Evolutionary conservation across 805 yeast species (phyloP), one percentile per base, ranked within the genome.

Genomic region (Ogataea glucozyma): DNA sequence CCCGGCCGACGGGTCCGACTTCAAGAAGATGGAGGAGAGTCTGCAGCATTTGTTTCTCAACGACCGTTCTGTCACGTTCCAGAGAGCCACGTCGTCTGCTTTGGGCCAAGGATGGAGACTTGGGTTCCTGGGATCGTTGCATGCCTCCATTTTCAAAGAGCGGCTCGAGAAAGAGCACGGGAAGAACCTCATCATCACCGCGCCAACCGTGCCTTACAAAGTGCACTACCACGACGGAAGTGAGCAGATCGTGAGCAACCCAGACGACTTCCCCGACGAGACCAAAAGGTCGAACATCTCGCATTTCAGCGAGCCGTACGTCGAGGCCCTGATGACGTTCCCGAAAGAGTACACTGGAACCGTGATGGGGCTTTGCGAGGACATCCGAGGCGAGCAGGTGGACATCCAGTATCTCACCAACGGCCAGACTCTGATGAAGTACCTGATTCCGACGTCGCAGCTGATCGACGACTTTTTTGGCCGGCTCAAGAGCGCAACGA

Each of bases 21-120:
- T 91, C 62, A 85, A 86, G 47, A 83, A 78, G 20, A 73, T 91
- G 71, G 95, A 93, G 58, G 98, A 93, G 55, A 84, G 89, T 61
- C 80, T 91, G 64, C 87, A 84, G 54, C 89, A 88, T 57, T 71
- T 91, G 50, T 95, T 91, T 5, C 70, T 93, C 45, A 91, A 91
- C 61, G 99, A 91, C 60, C 78, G 97, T 55, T 84, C 96, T 1
- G 98, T 93, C 2, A 80, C 93, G 0, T 71, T 91, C 38, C 89
- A 86, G 55, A 79, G 90, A 54, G 97, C 91, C 56, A 87, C 96
- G 0, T 90, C 97, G 0, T 85, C 83, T 58, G 98, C 98, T 0
- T 70, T 91, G 44, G 99, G 99, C 0, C 93, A 90, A 57, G 99
- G 99, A 26, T 91, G 99, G 99, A 79, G 98, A 64, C 67, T 91